Base-by-base conservation (phyloP, 805 yeast genomes). In the Metschnikowia vanudenii region DNA sequence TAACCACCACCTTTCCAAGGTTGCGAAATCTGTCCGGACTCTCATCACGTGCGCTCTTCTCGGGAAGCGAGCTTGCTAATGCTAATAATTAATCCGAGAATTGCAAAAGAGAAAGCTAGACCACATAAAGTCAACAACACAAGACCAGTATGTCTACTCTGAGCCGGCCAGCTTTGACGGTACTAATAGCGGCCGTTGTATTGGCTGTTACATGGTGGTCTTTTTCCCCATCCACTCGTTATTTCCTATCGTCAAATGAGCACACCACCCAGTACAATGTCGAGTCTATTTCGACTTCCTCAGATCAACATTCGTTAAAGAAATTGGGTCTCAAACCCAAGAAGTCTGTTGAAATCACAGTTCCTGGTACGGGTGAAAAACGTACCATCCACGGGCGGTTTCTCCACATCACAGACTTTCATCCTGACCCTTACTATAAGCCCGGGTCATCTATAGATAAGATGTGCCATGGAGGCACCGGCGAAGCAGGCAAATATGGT, bases 351-450 rank as follows among this genome's bases (percentile, higher is more conserved):
- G 47, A 52, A 9, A 45, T 69, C 14, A 43, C 47, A 11, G 50
- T 52, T 37, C 51, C 58, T 4, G 44, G 47, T 4, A 54, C 61
- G 2, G 57, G 54, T 30, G 60, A 59, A 10, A 54, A 57, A 22
- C 57, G 61, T 44, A 60, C 59, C 3, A 57, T 84, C 12, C 86
- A 84, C 55, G 96, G 96, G 0, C 67, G 94, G 45, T 89, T 88
- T 58, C 66, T 88, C n/a, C 96, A 89, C 59, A 75, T 88, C 22
- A 88, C 96, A 0, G 96, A 88, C 61, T 72, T 89, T 50, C 96
- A 88, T 59, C 96, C 96, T 0, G 96, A 88, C 63, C 82, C 81
- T 14, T 69, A 69, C 57, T 87, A 85, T 59, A 63, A 67, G 34
- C 72, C 64, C 12, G 88, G 86, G 3, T 62, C 80, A 0, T 63